Percentiles rank a stretch among this genome's conserved stretches.
Evolutionary conservation across 1,284 basidiomycete species (phyloP).

Genomic region (Amylostereum chailletii): DNA sequence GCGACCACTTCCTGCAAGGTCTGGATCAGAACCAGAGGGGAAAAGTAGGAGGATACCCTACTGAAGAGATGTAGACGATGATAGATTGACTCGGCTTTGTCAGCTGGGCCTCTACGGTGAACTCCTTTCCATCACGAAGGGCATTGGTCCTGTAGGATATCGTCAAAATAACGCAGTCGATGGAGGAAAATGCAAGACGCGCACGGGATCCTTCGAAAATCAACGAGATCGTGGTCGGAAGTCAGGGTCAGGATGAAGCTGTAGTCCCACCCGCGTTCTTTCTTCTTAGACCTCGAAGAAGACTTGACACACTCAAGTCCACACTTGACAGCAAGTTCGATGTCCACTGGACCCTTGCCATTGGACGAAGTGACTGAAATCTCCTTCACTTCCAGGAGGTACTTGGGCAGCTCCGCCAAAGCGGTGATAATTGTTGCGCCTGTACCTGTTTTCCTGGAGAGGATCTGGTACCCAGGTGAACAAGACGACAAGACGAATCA

Average conservation of each 20-base stretch:
- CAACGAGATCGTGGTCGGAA: constrained; percentile 62
- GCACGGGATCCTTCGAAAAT: constrained; percentile 73
- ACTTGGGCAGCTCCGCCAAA: constrained; percentile 57
- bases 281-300: constrained; percentile 35
- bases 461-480: constrained; percentile 34
- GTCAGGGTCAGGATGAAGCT: constrained; percentile 66
- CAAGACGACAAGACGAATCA: background rate
- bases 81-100: constrained; percentile 71
- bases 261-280: constrained; percentile 40
- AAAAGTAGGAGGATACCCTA: constrained; percentile 20
- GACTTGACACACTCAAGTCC: constrained; percentile 23
- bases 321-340: constrained; percentile 55
- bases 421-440: constrained; percentile 57
- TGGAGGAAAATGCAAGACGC: background rate
- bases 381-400: constrained; percentile 43
- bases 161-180: constrained; percentile 1
- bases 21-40: background rate
- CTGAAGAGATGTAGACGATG: constrained; percentile 54
- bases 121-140: constrained; percentile 47
- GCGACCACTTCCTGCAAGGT: constrained; percentile 54
- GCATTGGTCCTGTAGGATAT: constrained; percentile 46
- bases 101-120: constrained; percentile 46
- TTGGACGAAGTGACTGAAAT: constrained; percentile 27
- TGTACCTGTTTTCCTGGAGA: constrained; percentile 68
- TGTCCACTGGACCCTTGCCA: constrained; percentile 45